phyloP scores from a whole-genome alignment of 257 asterid species.

The Primulina eburnea region DNA sequence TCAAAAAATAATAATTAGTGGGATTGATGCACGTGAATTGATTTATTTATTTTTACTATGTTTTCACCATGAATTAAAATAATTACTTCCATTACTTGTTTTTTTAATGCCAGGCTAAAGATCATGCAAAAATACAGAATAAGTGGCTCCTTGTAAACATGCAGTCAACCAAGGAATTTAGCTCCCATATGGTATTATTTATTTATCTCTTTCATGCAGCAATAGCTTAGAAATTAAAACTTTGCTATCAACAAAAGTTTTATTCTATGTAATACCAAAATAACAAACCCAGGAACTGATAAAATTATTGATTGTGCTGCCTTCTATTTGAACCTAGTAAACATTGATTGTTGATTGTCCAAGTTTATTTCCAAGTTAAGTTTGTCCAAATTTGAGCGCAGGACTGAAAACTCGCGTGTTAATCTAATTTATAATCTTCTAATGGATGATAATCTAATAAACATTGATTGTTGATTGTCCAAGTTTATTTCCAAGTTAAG shows the following conservation, averaged over 20 bases:
- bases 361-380: slow-evolving; percentile 9
- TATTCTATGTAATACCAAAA: not conserved
- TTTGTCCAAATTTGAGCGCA: not conserved
- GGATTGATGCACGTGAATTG: not conserved
- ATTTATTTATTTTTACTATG: not conserved
- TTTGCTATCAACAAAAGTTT: not conserved
- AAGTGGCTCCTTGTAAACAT: slow-evolving; percentile 92
- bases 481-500: slow-evolving; percentile 10
- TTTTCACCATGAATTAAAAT: slow-evolving; percentile 4
- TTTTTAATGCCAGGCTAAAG: slow-evolving; percentile 70
- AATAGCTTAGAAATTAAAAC: not conserved
- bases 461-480: slow-evolving; percentile 14
- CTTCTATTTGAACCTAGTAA: slow-evolving; percentile 1
- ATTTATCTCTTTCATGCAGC: not conserved
- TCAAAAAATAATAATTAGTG: not conserved
- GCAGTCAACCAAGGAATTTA: slow-evolving; percentile 89
- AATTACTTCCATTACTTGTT: slow-evolving; percentile 20
- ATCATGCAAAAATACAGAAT: slow-evolving; percentile 63
- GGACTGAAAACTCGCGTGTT: not conserved
- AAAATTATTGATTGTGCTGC: not conserved
- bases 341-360: slow-evolving; percentile 14
- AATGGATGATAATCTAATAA: not conserved
- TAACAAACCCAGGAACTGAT: slow-evolving; percentile 19
- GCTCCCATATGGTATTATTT: slow-evolving; percentile 86
- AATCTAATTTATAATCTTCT: not conserved